These are phyloP conservation scores for Fistulifera solaris DNA, from an alignment of 108 stramenopile genomes.

Conservation along the genomic window DNA sequence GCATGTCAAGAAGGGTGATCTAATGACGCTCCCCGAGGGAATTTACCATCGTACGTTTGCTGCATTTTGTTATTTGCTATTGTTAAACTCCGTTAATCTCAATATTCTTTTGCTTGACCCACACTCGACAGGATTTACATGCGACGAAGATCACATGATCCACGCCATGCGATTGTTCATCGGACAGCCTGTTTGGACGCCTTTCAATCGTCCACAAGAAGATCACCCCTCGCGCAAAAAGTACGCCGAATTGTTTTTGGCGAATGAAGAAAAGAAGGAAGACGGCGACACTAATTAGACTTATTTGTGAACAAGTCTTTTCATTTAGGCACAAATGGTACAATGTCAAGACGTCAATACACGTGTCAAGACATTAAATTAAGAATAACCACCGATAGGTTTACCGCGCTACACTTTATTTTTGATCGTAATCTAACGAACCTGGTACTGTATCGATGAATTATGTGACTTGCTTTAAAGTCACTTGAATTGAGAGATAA, in stretches of 20 bases:
- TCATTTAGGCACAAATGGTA: no score
- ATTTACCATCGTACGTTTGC: conserved; percentile 47
- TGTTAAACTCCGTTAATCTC: not conserved
- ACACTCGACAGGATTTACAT: conserved; percentile 58
- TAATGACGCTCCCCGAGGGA: conserved; percentile 93
- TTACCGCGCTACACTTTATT: no score
- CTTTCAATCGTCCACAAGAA: conserved; percentile 86
- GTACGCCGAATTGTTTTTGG: conserved; percentile 43
- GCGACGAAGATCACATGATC: conserved; percentile 75
- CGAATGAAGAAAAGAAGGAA: conserved; percentile 54
- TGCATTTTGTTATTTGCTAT: not conserved
- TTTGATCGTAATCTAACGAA: no score
- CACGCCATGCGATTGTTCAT: conserved; percentile 93
- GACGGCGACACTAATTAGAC: not conserved
- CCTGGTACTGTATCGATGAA: no score
- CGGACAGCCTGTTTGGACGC: conserved; percentile 95
- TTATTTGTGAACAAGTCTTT: no score
- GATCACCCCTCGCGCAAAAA: conserved; percentile 69
- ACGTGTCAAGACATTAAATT: no score
- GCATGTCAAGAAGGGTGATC: conserved; percentile 86
- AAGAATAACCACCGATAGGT: no score
- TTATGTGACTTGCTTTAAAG: no score
- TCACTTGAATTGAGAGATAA: no score
- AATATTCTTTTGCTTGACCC: not conserved
- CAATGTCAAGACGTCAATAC: no score